These are phyloP conservation scores for Geosiphon pyriformis DNA, from an alignment of 192 early-diverging fungal species.

Conservation along the genomic window DNA sequence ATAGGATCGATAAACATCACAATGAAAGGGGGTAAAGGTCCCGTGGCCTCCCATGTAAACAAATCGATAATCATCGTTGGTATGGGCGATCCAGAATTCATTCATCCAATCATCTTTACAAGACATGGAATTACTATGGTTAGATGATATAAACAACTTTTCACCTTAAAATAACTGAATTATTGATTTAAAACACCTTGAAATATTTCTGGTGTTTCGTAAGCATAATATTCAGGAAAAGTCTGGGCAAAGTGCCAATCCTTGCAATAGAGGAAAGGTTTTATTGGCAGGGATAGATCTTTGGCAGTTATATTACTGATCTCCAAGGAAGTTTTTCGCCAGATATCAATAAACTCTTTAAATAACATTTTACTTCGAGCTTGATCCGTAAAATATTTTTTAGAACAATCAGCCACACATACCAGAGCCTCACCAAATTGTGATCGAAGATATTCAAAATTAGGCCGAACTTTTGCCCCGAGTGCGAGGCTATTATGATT, in stretches of 20 bases:
- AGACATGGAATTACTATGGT: background rate
- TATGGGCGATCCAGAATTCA: constrained; percentile 46
- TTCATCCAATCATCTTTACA: constrained; percentile 68
- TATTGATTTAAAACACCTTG: constrained; percentile 22
- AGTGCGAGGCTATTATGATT: background rate
- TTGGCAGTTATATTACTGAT: constrained; percentile 16
- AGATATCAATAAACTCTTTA: constrained; percentile 47
- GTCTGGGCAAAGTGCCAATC: constrained; percentile 64
- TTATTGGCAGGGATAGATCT: background rate
- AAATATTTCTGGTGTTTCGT: constrained; percentile 46
- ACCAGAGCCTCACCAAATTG: constrained; percentile 41
- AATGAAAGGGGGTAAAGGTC: constrained; percentile 71
- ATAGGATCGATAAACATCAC: constrained; percentile 70
- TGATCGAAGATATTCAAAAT: constrained; percentile 38
- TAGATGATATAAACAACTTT: no score
- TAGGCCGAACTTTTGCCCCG: constrained; percentile 25
- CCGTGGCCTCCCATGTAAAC: constrained; percentile 66
- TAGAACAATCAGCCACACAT: constrained; percentile 57
- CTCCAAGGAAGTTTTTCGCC: constrained; percentile 25
- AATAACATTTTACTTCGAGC: constrained; percentile 51
- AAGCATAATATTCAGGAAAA: constrained; percentile 35
- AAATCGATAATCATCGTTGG: constrained; percentile 65
- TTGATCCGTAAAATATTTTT: constrained; percentile 58
- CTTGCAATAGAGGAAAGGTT: constrained; percentile 48
- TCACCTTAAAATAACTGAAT: no score